These are phyloP conservation scores for Phytophthora sojae DNA, from an alignment of 352 stramenopile genomes.

Conservation along the genomic window DNA sequence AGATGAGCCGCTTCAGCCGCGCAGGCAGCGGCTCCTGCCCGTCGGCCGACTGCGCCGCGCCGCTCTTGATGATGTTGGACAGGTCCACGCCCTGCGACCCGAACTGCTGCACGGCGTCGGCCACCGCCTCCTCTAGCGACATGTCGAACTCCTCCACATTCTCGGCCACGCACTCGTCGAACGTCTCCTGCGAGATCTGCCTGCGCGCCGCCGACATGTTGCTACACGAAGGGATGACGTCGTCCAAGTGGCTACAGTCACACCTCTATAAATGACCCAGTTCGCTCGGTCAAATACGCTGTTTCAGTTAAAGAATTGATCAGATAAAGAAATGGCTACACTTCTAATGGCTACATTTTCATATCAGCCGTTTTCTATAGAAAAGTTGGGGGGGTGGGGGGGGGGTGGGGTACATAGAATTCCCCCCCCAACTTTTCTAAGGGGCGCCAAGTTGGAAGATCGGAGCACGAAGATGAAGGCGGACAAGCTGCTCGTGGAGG, in stretches of 20 bases:
- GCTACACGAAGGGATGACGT: background rate
- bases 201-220: conserved; percentile 38
- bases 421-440: too few relatives aligned
- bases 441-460: conserved; percentile 3
- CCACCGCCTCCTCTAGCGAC: conserved; percentile 74
- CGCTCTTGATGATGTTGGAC: conserved; percentile 81
- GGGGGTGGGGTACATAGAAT: too few relatives aligned
- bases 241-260: background rate
- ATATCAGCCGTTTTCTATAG: too few relatives aligned
- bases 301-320: too few relatives aligned
- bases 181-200: conserved; percentile 91
- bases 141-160: conserved; percentile 94
- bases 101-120: conserved; percentile 88
- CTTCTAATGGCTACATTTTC: too few relatives aligned
- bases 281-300: too few relatives aligned
- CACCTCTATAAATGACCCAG: too few relatives aligned
- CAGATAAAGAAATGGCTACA: too few relatives aligned
- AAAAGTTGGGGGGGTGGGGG: too few relatives aligned
- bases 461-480: conserved; percentile 16
- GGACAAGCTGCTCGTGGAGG: conserved; percentile 51
- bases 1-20: conserved; percentile 49
- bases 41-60: background rate
- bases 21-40: conserved; percentile 27
- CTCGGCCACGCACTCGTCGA: conserved; percentile 90
- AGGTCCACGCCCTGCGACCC: conserved; percentile 88